Conservation (phyloP, 306 rosid genomes). For the Cucumis melo region DNA sequence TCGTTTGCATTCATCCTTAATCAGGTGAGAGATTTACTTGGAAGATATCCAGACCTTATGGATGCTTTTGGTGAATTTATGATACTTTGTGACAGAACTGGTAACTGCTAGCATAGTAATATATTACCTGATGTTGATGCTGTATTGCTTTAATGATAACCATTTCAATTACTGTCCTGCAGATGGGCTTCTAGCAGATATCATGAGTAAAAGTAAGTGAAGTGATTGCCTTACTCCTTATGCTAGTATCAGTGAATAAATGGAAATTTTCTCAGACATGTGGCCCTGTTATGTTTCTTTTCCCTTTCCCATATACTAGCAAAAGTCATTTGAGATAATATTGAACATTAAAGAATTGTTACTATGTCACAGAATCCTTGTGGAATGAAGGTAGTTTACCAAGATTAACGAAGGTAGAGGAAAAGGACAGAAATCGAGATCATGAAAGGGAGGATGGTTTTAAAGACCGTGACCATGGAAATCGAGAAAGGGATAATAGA, state of each 20-base stretch:
- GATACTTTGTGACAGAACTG: conserved; percentile 82
- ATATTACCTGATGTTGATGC: background rate
- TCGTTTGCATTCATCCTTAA: conserved; percentile 11
- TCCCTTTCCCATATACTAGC: background rate
- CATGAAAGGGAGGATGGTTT: conserved; percentile 42
- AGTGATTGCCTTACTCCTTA: background rate
- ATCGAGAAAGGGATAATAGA: conserved; percentile 78
- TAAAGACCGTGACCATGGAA: conserved; percentile 59
- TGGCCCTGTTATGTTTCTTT: background rate
- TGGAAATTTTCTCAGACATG: background rate
- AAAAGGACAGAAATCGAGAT: conserved; percentile 60
- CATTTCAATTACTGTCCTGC: conserved; percentile 19
- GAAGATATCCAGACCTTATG: conserved; percentile 88
- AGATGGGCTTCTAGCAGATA: conserved; percentile 95
- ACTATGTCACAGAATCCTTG: conserved; percentile 48
- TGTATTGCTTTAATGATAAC: background rate
- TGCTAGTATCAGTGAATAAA: background rate
- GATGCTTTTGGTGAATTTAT: conserved; percentile 76
- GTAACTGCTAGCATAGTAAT: conserved; percentile 24
- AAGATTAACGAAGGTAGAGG: conserved; percentile 61
- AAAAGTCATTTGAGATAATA: background rate
- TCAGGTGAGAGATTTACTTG: conserved; percentile 85
- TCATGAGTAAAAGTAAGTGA: conserved; percentile 78
- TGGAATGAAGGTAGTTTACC: conserved; percentile 48
- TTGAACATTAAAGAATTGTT: background rate